These are phyloP conservation scores for Iris pallida DNA, from an alignment of 116 monocot species.

Conservation along the genomic window DNA sequence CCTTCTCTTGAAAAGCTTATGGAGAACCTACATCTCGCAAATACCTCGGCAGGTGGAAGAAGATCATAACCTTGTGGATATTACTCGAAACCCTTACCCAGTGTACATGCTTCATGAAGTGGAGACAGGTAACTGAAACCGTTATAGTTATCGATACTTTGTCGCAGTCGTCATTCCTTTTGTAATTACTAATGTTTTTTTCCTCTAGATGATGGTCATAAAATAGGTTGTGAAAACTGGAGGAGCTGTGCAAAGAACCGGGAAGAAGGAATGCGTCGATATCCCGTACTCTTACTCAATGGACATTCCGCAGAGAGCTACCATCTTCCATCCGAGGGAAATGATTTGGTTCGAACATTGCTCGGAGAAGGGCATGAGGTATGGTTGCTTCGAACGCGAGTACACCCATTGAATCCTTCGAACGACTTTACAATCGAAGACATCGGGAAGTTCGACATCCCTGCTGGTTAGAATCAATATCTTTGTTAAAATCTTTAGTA, in stretches of 20 bases:
- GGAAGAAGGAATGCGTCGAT: not conserved
- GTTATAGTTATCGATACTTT: not conserved
- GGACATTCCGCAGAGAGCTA: conserved; percentile 28
- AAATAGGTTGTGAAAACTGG: conserved; percentile 27
- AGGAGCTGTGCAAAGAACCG: conserved; percentile 1
- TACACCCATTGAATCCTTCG: conserved; percentile 33
- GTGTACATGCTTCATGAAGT: conserved; percentile 18
- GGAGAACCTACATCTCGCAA: conserved; percentile 29
- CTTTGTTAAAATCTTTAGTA: not conserved
- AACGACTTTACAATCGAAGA: conserved; percentile 41
- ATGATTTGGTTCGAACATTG: conserved; percentile 30
- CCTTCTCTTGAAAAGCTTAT: conserved; percentile 28
- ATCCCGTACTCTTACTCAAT: conserved; percentile 33
- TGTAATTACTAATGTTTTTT: not conserved
- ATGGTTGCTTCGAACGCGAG: conserved; percentile 32
- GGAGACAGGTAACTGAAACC: conserved; percentile 14
- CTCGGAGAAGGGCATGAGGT: conserved; percentile 35
- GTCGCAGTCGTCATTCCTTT: not conserved
- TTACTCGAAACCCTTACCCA: conserved; percentile 6
- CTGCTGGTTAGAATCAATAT: conserved; percentile 20
- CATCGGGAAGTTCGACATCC: conserved; percentile 31
- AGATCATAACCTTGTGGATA: not conserved
- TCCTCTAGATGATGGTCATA: conserved; percentile 21
- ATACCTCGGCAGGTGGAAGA: conserved; percentile 7
- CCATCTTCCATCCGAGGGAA: conserved; percentile 26